Conservation (phyloP, 352 stramenopile species). For the Globisporangium acanthophoron region DNA sequence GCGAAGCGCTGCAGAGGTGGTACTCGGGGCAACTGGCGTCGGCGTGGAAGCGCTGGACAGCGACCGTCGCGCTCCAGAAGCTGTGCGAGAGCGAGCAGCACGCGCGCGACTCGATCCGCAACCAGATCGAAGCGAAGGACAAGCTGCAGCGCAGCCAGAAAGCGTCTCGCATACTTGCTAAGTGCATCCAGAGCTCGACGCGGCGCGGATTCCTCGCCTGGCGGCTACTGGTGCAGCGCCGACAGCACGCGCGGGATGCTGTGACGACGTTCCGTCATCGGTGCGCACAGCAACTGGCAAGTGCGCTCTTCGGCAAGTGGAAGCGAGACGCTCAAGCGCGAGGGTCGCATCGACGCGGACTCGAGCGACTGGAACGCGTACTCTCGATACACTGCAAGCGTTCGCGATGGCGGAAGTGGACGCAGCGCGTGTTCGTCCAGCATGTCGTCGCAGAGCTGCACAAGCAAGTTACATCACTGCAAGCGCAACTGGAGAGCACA, state of each 20-base stretch:
- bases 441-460: not conserved
- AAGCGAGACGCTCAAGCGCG: not conserved
- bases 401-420: constrained; percentile 6
- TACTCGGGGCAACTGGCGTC: constrained; percentile 21
- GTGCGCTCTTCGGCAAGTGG: constrained; percentile 3
- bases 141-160: constrained; percentile 4
- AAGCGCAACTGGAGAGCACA: not conserved
- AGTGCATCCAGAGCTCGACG: not conserved
- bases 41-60: constrained; percentile 38
- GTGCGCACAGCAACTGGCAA: not conserved
- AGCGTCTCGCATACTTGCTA: not conserved
- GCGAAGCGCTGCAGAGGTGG: constrained; percentile 26
- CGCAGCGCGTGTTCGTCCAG: not conserved
- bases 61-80: constrained; percentile 4
- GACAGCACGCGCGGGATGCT: not conserved
- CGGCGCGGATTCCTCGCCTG: constrained; percentile 5
- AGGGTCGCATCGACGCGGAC: not conserved
- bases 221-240: not conserved
- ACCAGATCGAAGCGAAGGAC: constrained; percentile 1
- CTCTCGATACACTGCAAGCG: not conserved
- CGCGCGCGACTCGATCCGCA: not conserved
- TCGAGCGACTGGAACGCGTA: constrained; percentile 3
- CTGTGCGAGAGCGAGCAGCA: constrained; percentile 9
- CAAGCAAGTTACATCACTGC: not conserved
- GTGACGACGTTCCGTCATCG: not conserved